Evolutionary conservation across 2,329 filamentous ascomycete genomes (phyloP).

Genomic region (Ophiocordyceps sinensis): DNA sequence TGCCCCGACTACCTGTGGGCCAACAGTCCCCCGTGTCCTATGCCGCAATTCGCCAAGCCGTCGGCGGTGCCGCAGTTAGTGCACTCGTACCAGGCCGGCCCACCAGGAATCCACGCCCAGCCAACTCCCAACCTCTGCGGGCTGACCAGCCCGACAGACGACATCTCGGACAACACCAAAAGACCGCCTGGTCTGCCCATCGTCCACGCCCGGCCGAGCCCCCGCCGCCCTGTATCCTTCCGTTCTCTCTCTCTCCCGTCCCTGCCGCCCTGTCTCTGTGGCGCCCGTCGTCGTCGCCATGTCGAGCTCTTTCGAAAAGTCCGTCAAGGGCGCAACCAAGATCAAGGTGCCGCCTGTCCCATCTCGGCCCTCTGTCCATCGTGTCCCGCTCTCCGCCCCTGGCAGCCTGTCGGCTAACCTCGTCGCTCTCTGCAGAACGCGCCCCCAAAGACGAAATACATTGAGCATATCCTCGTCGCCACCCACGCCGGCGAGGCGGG

Average conservation of each 20-base stretch:
- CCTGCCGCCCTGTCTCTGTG: background rate
- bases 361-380: background rate
- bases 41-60: too few species aligned
- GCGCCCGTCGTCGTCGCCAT: slow-evolving; percentile 26
- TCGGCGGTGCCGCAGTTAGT: background rate
- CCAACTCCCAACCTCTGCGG: background rate
- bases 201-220: slow-evolving; percentile 2
- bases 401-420: background rate
- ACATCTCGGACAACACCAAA: background rate
- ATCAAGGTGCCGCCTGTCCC: slow-evolving; percentile 54
- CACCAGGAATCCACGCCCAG: background rate
- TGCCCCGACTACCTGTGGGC: too few species aligned
- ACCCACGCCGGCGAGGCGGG: slow-evolving; percentile 91
- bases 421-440: slow-evolving; percentile 48
- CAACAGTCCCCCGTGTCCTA: too few species aligned
- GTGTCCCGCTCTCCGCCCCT: background rate
- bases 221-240: background rate
- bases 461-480: slow-evolving; percentile 92
- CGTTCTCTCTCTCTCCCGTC: background rate
- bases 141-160: background rate
- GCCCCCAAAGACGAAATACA: slow-evolving; percentile 96
- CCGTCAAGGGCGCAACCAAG: slow-evolving; percentile 96
- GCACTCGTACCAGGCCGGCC: background rate
- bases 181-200: background rate
- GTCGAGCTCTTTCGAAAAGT: slow-evolving; percentile 93